These are phyloP conservation scores for Gliomastix tumulicola DNA, from an alignment of 2,329 filamentous ascomycete genomes.

Conservation along the genomic window DNA sequence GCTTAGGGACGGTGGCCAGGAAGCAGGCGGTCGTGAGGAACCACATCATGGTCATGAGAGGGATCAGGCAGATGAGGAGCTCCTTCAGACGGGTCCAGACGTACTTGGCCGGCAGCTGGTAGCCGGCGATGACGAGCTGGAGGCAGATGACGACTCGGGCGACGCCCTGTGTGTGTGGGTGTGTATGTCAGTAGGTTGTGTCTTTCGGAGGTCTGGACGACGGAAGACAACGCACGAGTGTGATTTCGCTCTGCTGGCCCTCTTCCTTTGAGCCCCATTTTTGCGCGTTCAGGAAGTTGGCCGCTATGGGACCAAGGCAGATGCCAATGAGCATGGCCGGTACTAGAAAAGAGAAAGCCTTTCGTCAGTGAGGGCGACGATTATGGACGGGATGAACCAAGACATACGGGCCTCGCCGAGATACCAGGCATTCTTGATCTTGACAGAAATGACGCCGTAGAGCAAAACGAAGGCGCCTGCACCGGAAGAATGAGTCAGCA, in stretches of 20 bases:
- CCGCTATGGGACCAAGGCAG: conserved; percentile 44
- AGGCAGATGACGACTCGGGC: conserved; percentile 54
- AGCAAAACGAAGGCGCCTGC: conserved; percentile 34
- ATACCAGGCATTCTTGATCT: conserved; percentile 46
- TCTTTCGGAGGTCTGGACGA: too few relatives aligned
- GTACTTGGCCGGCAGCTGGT: conserved; percentile 53
- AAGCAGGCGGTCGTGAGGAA: conserved; percentile 50
- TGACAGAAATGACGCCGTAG: conserved; percentile 43
- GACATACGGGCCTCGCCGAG: conserved; percentile 46
- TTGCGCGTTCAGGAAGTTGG: conserved; percentile 41
- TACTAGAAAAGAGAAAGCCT: conserved; percentile 28
- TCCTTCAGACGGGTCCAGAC: conserved; percentile 40
- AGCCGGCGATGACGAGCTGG: conserved; percentile 57
- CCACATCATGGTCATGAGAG: conserved; percentile 59
- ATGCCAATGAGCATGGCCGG: conserved; percentile 48
- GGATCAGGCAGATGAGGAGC: conserved; percentile 46
- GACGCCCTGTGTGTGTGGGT: conserved; percentile 26
- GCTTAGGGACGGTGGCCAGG: conserved; percentile 43
- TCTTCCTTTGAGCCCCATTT: conserved; percentile 28
- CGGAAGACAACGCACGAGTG: conserved; percentile 24
- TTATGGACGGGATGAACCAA: too few relatives aligned
- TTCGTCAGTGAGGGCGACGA: too few relatives aligned
- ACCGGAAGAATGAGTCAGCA: conserved; percentile 16
- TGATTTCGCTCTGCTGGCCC: conserved; percentile 25
- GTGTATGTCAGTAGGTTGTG: neutral